Percentiles rank a stretch among this genome's conserved stretches.
These are phyloP conservation scores for Penicillium argentinense DNA, from an alignment of 495 filamentous ascomycete genomes.

Conservation along the genomic window DNA sequence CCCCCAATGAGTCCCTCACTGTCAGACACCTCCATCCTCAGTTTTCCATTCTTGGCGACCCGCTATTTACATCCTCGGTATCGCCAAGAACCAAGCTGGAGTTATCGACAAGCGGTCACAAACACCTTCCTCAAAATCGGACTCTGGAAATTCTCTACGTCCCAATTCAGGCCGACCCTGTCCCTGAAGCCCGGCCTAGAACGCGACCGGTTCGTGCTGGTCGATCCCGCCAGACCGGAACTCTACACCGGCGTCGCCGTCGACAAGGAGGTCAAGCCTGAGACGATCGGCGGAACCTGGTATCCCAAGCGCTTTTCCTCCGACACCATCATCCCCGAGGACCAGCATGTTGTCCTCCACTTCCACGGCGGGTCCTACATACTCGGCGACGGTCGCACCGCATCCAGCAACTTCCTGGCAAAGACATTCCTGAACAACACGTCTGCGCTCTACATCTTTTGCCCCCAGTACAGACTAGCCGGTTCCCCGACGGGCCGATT, in stretches of 20 bases:
- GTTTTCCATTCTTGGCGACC: conserved; percentile 3
- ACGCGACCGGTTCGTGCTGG: conserved; percentile 18
- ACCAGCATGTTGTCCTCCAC: conserved; percentile 36
- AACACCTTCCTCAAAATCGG: conserved; percentile 12
- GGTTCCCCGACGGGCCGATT: conserved; percentile 31
- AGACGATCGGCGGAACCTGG: conserved; percentile 36
- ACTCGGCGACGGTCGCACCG: conserved; percentile 17
- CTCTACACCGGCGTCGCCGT: conserved; percentile 27
- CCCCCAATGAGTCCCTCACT: not conserved
- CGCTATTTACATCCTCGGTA: conserved; percentile 7
- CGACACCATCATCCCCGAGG: conserved; percentile 5
- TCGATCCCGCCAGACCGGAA: conserved; percentile 14
- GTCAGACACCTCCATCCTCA: conserved; percentile 9
- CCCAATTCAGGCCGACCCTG: conserved; percentile 8
- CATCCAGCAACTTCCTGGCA: conserved; percentile 26
- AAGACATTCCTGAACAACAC: conserved; percentile 32
- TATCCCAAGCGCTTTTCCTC: conserved; percentile 24
- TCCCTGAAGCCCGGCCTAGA: conserved; percentile 5
- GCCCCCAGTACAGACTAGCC: conserved; percentile 41
- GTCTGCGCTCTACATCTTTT: conserved; percentile 25
- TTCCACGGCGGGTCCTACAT: conserved; percentile 22
- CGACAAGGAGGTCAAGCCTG: conserved; percentile 24
- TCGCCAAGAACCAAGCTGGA: conserved; percentile 25
- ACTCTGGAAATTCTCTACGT: conserved; percentile 3
- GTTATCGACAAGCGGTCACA: conserved; percentile 24